Conservation (phyloP, 1,284 basidiomycete species). For the Malassezia furfur region DNA sequence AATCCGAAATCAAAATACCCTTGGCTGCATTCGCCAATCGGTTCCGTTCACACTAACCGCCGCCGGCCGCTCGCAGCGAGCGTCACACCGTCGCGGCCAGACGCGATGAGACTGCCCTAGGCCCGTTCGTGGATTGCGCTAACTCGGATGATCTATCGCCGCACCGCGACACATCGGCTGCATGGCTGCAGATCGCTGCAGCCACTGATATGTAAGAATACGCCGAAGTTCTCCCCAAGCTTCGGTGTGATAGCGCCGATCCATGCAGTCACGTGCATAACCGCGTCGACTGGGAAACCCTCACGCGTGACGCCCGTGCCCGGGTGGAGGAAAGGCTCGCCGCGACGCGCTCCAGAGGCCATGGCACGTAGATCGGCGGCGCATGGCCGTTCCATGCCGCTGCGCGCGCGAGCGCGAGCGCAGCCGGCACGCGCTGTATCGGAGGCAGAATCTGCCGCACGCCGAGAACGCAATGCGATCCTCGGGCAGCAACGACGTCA, state of each 20-base stretch:
- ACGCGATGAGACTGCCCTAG: too few relatives aligned
- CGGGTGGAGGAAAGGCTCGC: not conserved
- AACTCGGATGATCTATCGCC: not conserved
- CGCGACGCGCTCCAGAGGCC: not conserved
- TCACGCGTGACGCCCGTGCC: not conserved
- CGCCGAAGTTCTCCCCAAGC: too few relatives aligned
- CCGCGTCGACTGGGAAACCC: too few relatives aligned
- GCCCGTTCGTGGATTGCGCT: not conserved
- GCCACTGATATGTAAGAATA: not conserved
- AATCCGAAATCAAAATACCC: too few relatives aligned
- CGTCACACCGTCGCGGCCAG: too few relatives aligned
- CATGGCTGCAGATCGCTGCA: not conserved
- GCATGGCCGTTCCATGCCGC: constrained; percentile 6
- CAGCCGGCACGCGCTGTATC: constrained; percentile 11
- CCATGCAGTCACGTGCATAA: not conserved
- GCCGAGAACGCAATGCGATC: not conserved
- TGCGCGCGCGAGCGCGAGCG: constrained; percentile 9
- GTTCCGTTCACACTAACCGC: too few relatives aligned
- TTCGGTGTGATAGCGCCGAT: not conserved
- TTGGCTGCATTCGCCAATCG: too few relatives aligned
- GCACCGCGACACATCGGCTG: not conserved
- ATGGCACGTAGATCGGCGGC: constrained; percentile 4
- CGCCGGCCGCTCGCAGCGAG: too few relatives aligned
- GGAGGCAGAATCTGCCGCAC: constrained; percentile 6
- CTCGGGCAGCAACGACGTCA: constrained; percentile 6